Base-by-base conservation (phyloP, 73 alveolate genomes). In the Paramecium octaurelia region DNA sequence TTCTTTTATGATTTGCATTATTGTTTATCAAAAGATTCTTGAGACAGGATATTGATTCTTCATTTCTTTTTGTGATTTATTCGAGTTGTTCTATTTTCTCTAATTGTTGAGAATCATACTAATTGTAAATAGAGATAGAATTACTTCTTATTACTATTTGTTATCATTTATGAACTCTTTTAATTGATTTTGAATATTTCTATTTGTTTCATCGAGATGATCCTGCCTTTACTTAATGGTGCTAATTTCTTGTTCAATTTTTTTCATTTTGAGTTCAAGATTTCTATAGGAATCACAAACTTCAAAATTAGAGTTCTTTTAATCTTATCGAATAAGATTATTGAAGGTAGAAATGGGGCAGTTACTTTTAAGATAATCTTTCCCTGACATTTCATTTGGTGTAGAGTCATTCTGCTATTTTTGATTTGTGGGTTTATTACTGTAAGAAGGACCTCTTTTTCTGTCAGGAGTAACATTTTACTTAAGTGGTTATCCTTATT, bases 391-490 rank as follows among this genome's bases (percentile, higher is more conserved):
- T 54, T 54, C 29, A n/a, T 54, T 54, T 18, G 68, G 34, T 0
- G 69, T 54, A 16, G 69, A 54, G 5, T 75, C 88, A 31, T 40
- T 34, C 10, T 12, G n/a, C 8, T 40, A 31, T 34, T 75, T 36
- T 21, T 44, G 6, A 75, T 24, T 36, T 34, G 42, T 36, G 3
- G 60, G 35, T 75, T 29, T 29, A 36, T 75, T 54, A 23, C 69
- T 21, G 14, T 34, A 36, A 21, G 88, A 75, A 10, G 88, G 58
- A 36, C 23, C 48, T 75, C 88, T 29, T 14, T 12, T 75, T 75
- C 88, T 75, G 18, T 75, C 88, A 12, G 88, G 88, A 75, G 88
- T 75, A 16, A 75, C 60, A 21, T 68, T 68, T 34, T 31, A 16
- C 24, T 68, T 31, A 31, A 68, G 44, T 14, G 84, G n/a, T 54